Evolutionary conservation across 192 early-diverging fungal genomes (phyloP), one percentile per base, ranked within the genome.

Genomic region (Podila epicladia): DNA sequence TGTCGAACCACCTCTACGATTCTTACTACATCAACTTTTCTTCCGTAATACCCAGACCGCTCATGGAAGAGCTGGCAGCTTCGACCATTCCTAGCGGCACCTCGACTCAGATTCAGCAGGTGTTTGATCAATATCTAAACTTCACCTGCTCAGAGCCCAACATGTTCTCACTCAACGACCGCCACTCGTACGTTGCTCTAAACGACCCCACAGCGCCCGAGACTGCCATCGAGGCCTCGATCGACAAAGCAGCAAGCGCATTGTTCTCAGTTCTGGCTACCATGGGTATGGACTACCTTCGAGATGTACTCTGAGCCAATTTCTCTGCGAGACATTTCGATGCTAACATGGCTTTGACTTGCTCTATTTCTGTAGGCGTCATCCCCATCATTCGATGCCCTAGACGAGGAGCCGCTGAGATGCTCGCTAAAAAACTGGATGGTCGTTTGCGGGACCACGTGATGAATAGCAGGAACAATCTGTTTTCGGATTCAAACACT

Each of bases 81-180:
- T 83, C 87, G n/a, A 91, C 95, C 0, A 90, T 96, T 33, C 83
- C 87, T 4, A 85, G 93, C 31, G 91, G 92, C 69, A 92, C 88
- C n/a, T 87, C 94, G 38, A 86, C 91, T 64, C 88, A 92, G 78
- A 92, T 99, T 31, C 91, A 94, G 8, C 96, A 97, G 88, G 91
- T 96, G 4, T 99, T 95, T 80, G 98, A 99, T 88, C 98, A 99
- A 88, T 96, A 99, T 71, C 82, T 99, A 58, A 95, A 98, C 83
- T 99, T 94, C 75, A 82, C 97, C 59, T 96, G 94, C 53, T 92
- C 96, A 9, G 98, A 99, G 69, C 87, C 91, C 45, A 90, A 95
- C 79, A 90, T 99, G 70, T 99, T 99, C 73, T 94, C 97, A 29
- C 86, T 99, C 28, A 91, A 97, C 68, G 87, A 98, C 69, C 84